A percentile compares a stretch with the other conserved stretches of the same genome.
Conservation (phyloP, 352 stramenopile species). For the Phytophthora kernoviae region DNA sequence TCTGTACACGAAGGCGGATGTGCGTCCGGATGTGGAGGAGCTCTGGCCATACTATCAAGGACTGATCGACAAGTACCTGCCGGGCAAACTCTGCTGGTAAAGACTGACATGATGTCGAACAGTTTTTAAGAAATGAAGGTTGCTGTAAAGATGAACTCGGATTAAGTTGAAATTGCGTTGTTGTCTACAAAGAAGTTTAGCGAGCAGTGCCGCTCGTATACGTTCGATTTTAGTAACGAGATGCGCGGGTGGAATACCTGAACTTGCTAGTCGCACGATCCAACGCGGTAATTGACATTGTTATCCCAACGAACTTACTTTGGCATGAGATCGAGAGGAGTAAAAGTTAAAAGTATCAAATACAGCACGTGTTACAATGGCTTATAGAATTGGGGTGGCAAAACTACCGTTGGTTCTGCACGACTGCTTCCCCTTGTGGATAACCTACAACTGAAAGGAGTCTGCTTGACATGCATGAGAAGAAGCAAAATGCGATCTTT, state of each 20-base stretch:
- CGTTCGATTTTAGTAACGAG: no score
- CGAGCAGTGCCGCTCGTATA: no score
- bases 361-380: no score
- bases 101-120: neutral
- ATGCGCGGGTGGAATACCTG: no score
- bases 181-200: no score
- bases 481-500: conserved; percentile 4
- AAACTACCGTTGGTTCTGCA: neutral
- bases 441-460: no score
- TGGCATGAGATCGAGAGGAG: neutral
- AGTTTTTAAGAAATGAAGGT: neutral
- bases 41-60: conserved; percentile 93
- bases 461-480: no score
- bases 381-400: neutral
- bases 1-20: conserved; percentile 93
- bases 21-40: conserved; percentile 73
- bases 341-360: neutral
- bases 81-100: conserved; percentile 78
- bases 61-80: conserved; percentile 93
- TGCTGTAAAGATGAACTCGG: neutral
- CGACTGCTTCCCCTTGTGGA: neutral
- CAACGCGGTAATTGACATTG: no score
- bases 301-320: no score
- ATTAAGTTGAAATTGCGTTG: no score
- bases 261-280: no score